Base-by-base conservation (phyloP, 2,329 filamentous ascomycete genomes). In the Penicillium italicum region DNA sequence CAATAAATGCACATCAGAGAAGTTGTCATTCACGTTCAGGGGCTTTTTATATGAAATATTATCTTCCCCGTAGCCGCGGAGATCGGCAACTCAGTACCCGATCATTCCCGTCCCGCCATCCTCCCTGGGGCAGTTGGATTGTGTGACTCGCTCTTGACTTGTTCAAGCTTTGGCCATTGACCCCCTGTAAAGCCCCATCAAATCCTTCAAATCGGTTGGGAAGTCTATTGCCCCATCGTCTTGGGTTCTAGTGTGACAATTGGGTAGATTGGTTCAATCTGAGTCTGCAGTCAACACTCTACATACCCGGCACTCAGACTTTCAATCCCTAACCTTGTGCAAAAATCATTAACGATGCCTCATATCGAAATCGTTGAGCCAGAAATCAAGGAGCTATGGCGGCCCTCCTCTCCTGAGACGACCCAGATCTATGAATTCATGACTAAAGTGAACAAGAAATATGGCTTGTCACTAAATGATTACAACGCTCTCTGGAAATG, bases 401-500 rank as follows among this genome's bases (percentile, higher is more conserved):
- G 80, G 59, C 89, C 91, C 72, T 77, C 83, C 33, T 74, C 82
- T 63, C 89, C 89, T 8, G 72, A 82, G 44, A 80, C 80, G 37
- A 93, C 89, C 8, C 82, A 82, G 53, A 89, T 93, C 80, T 85
- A 82, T 77, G 79, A 79, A 48, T 95, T 94, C 72, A 81, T 91
- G 62, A 78, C 85, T 64, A 78, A 79, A 50, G 79, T 95, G 61
- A 90, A 88, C 72, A 70, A 82, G 58, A 88, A 87, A 65, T 83
- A 92, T 67, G 74, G 77, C 11, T 72, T 91, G 53, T 70, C 78
- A 22, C 78, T 94, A 44, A 70, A 79, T 18, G 84, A 80, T 59
- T 96, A 96, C 68, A 76, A 85, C 20, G 84, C 84, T n/a, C 81
- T 97, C 9, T 89, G 93, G 76, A 77, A 82, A 69, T 97, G 93